Conservation (phyloP, 2,329 filamentous ascomycete genomes). For the Gliomastix tumulicola region DNA sequence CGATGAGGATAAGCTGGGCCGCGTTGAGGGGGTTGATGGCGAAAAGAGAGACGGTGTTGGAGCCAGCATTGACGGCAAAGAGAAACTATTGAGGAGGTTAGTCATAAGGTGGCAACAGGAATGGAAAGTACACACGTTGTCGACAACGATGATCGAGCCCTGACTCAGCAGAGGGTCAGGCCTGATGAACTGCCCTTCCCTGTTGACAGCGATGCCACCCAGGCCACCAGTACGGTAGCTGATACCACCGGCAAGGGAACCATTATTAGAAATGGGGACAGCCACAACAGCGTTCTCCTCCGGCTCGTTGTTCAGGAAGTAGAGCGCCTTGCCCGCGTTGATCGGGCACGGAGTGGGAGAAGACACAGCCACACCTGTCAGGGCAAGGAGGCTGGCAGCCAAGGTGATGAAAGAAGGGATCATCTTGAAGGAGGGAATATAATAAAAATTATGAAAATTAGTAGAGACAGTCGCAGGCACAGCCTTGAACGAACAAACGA, state of each 20-base stretch:
- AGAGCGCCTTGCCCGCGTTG: constrained; percentile 44
- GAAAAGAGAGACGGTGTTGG: constrained; percentile 15
- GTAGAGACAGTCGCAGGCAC: too few relatives aligned
- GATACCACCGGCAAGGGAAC: constrained; percentile 34
- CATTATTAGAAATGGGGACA: constrained; percentile 36
- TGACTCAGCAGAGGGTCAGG: constrained; percentile 47
- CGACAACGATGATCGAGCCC: constrained; percentile 38
- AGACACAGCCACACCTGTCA: too few relatives aligned
- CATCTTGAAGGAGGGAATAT: too few relatives aligned
- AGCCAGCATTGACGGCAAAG: constrained; percentile 35
- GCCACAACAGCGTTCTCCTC: constrained; percentile 40
- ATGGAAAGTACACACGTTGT: constrained; percentile 34
- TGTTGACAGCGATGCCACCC: constrained; percentile 31
- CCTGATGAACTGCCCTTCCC: constrained; percentile 23
- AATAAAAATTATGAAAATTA: too few relatives aligned
- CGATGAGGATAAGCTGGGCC: constrained; percentile 34
- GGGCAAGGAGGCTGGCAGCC: too few relatives aligned
- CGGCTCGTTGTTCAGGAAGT: constrained; percentile 50
- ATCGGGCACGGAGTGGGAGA: too few relatives aligned
- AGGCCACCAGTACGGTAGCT: constrained; percentile 37
- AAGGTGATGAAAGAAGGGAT: too few relatives aligned
- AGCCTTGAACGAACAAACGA: too few relatives aligned
- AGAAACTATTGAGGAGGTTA: constrained; percentile 28
- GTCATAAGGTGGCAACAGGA: background rate
- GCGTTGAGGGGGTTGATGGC: constrained; percentile 31